Evolutionary conservation across 345 rosid species (phyloP).

Genomic region (Leavenworthia alabamica): DNA sequence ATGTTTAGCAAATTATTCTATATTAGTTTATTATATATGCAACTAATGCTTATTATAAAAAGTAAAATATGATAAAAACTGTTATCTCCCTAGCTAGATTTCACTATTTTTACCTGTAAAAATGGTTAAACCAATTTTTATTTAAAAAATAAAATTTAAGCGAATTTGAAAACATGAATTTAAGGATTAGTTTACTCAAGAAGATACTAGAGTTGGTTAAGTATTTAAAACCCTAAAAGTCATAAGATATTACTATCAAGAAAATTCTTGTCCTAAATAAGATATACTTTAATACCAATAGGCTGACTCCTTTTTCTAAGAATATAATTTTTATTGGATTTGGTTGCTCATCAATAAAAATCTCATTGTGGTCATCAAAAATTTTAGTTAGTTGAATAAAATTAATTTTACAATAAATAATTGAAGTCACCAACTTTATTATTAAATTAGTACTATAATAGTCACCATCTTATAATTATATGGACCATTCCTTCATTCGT

Average conservation of each 20-base stretch:
- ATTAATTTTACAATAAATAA: too few species aligned
- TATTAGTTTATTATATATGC: too few species aligned
- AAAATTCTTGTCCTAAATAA: constrained; percentile 26
- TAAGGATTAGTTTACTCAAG: constrained; percentile 21
- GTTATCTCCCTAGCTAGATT: too few species aligned
- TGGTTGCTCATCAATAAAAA: constrained; percentile 23
- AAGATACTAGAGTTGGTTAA: constrained; percentile 14
- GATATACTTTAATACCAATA: constrained; percentile 7
- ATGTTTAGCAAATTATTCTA: too few species aligned
- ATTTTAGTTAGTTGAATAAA: constrained; percentile 10
- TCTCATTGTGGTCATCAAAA: constrained; percentile 19
- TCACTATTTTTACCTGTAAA: too few species aligned
- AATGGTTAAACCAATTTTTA: background rate
- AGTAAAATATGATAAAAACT: too few species aligned
- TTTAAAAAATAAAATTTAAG: constrained; percentile 1
- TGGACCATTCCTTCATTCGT: background rate
- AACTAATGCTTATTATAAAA: too few species aligned
- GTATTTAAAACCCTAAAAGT: constrained; percentile 24
- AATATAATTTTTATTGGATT: constrained; percentile 24
- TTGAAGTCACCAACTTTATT: constrained; percentile 10
- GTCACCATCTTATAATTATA: constrained; percentile 12
- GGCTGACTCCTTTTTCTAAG: background rate
- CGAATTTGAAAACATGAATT: constrained; percentile 13
- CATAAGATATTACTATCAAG: constrained; percentile 22
- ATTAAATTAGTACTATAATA: background rate